These are phyloP conservation scores for Metschnikowia hibisci DNA, from an alignment of 805 yeast genomes.

Conservation along the genomic window DNA sequence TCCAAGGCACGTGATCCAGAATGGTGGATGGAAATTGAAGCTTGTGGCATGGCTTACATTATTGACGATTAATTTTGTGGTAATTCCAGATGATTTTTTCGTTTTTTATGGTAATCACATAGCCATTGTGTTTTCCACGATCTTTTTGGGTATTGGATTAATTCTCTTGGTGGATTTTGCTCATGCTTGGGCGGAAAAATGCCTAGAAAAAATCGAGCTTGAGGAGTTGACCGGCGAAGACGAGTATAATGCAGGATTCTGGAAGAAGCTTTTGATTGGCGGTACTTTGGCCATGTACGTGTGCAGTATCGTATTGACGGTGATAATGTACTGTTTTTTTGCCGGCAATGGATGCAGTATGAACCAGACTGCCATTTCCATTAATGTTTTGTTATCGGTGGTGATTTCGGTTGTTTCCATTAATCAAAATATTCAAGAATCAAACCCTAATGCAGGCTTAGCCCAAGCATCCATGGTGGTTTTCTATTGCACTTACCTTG, in stretches of 20 bases:
- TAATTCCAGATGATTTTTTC: conserved; percentile 81
- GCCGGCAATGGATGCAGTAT: conserved; percentile 78
- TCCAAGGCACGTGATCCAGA: conserved; percentile 79
- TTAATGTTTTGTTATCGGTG: conserved; percentile 65
- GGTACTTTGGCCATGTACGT: conserved; percentile 86
- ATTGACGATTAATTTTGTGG: conserved; percentile 57
- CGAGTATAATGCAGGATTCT: conserved; percentile 50
- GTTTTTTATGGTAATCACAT: conserved; percentile 88
- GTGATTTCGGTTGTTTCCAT: conserved; percentile 69
- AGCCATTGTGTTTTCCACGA: conserved; percentile 76
- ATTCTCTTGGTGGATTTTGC: conserved; percentile 93
- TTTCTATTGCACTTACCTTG: conserved; percentile 84
- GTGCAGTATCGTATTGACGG: conserved; percentile 66
- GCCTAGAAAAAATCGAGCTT: conserved; percentile 84
- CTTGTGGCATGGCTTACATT: conserved; percentile 55
- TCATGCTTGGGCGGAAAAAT: conserved; percentile 97
- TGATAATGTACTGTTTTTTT: conserved; percentile 78
- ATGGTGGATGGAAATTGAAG: conserved; percentile 88
- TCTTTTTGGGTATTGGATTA: conserved; percentile 85
- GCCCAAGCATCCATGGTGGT: conserved; percentile 97
- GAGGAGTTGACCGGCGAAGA: conserved; percentile 54
- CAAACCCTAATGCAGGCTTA: conserved; percentile 90
- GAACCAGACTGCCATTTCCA: conserved; percentile 82
- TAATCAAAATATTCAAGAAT: conserved; percentile 81
- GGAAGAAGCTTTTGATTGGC: conserved; percentile 79